Evolutionary conservation across 331 rosid genomes (phyloP).

Genomic region (Malus hybrid): DNA sequence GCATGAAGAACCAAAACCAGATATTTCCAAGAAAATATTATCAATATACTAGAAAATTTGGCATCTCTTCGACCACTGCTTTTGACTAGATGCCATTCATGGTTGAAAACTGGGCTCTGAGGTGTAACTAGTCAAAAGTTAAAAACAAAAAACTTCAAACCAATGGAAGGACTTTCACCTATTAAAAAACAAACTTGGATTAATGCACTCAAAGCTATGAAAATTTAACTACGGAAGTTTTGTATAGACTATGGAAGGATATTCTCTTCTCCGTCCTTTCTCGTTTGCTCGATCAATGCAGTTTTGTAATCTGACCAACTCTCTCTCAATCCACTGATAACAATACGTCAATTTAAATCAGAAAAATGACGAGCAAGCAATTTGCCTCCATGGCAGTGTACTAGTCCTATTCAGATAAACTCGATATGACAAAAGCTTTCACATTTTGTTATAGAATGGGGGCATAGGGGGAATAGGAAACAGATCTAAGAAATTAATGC

Average conservation of each 20-base stretch:
- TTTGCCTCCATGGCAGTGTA: not conserved
- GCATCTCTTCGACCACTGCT: not conserved
- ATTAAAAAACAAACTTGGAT: not conserved
- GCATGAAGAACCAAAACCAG: not conserved
- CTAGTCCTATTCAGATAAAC: not conserved
- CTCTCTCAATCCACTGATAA: slow-evolving; percentile 47
- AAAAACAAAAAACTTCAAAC: not conserved
- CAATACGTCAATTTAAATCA: not conserved
- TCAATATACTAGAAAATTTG: not conserved
- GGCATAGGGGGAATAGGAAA: not conserved
- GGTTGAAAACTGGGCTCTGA: not conserved
- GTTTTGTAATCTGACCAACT: slow-evolving; percentile 42
- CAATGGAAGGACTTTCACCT: not conserved
- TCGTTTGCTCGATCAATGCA: slow-evolving; percentile 50
- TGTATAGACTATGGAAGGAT: slow-evolving; percentile 40
- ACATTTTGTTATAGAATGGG: not conserved
- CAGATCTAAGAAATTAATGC: not conserved
- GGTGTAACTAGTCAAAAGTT: not conserved
- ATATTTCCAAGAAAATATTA: not conserved
- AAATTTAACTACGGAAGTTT: not conserved
- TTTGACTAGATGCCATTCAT: not conserved
- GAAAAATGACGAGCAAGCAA: not conserved
- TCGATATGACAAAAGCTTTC: not conserved
- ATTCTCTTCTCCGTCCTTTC: slow-evolving; percentile 57
- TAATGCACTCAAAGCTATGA: not conserved